Base-by-base conservation (phyloP, 495 filamentous ascomycete species). In the Trichoderma parareesei region DNA sequence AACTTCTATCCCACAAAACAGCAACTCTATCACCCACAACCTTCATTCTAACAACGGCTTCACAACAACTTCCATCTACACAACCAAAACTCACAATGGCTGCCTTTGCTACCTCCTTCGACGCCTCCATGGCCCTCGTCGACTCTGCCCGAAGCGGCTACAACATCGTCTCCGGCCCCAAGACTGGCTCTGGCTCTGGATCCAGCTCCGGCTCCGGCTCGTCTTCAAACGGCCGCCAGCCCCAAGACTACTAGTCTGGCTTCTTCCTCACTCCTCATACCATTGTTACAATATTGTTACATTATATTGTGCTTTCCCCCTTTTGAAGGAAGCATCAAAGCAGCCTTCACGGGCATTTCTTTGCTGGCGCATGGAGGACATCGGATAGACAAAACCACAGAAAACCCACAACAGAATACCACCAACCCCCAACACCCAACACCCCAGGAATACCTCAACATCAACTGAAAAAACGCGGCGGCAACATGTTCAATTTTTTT, bases 101-200 rank as follows among this genome's bases (percentile, higher is more conserved):
- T 66, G 76, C 69, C 67, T 69, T 70, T 64, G 61, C 71, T 70
- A 72, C 69, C 66, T 74, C 71, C 68, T 66, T 82, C 75, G 84
- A 79, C 33, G 43, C 55, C 70, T 83, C 83, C 68, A 84, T 85
- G 67, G 86, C 79, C 66, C 85, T 82, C 71, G 53, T 57, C 27
- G 61, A 63, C 61, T 63, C 43, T 16, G 79, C 78, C 65, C 79
- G 79, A 67, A 77, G 74, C 42, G 79, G 79, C 44, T 81, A 81
- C 73, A 81, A 71, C 70, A 72, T 73, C 76, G 78, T 44, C 38
- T 41, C 20, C 16, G 20, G 60, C 18, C 38, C 60, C n/a, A 44
- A 62, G 38, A 44, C 60, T 11, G 60, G 60, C 11, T 38, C 60
- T 7, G 41, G 60, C 53, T 57, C 53, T 57, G 53, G 53, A 0